Conservation (phyloP, 1,139 yeast genomes). For the Saccharomyces hybrid region DNA sequence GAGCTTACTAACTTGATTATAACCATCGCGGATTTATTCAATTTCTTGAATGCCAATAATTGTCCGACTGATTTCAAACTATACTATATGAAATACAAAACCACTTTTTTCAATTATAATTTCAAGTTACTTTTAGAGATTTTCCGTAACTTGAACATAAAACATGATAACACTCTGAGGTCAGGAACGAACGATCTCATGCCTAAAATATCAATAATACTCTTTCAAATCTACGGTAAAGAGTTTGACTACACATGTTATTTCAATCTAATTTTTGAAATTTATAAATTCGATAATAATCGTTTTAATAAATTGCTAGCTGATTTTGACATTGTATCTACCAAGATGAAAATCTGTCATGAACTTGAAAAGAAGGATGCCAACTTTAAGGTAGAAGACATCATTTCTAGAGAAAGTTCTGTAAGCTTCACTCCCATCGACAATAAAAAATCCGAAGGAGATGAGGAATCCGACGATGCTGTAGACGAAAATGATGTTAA, state of each 20-base stretch:
- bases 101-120: constrained; percentile 21
- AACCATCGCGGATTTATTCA: constrained; percentile 5
- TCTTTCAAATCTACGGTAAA: constrained; percentile 23
- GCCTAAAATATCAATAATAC: constrained; percentile 2
- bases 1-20: constrained; percentile 9
- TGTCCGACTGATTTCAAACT: constrained; percentile 10
- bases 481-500: constrained; percentile 16
- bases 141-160: background rate
- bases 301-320: constrained; percentile 14
- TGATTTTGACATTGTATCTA: constrained; percentile 19
- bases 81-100: constrained; percentile 27
- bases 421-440: constrained; percentile 12
- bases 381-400: constrained; percentile 10
- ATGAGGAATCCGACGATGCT: constrained; percentile 10
- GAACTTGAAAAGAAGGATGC: constrained; percentile 22
- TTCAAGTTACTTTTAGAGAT: constrained; percentile 12
- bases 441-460: constrained; percentile 15
- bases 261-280: constrained; percentile 14
- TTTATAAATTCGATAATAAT: constrained; percentile 11
- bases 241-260: constrained; percentile 24
- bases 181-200: background rate
- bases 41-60: constrained; percentile 9
- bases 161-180: background rate
- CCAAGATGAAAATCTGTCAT: constrained; percentile 24
- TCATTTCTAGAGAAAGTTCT: background rate